phyloP scores from a whole-genome alignment of 108 stramenopile species.

The Nitzschia inconspicua region DNA sequence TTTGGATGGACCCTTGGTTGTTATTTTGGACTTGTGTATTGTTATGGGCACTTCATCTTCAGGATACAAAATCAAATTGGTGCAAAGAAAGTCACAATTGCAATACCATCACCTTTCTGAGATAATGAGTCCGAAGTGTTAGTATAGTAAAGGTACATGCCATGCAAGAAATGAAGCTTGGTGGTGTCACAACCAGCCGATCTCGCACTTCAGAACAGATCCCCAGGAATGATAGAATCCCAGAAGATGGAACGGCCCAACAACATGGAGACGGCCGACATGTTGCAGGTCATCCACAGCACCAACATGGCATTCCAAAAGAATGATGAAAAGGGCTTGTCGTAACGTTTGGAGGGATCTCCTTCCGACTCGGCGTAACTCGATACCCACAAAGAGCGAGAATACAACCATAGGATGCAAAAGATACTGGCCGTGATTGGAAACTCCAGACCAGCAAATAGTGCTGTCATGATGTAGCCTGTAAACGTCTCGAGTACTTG shows the following conservation, averaged over 20 bases:
- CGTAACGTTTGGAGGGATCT: constrained; percentile 1
- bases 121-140: no score
- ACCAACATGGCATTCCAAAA: background rate
- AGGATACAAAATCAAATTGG: no score
- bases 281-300: background rate
- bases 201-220: no score
- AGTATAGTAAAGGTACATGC: no score
- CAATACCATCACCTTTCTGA: no score
- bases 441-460: constrained; percentile 26
- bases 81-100: no score
- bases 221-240: no score
- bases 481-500: constrained; percentile 63
- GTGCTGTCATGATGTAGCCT: constrained; percentile 11
- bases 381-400: constrained; percentile 20
- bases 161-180: no score
- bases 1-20: no score
- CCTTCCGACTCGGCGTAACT: constrained; percentile 5
- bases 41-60: no score
- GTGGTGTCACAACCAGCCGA: no score
- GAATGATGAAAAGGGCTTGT: background rate
- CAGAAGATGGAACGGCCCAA: background rate
- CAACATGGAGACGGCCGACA: background rate
- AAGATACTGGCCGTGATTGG: constrained; percentile 24
- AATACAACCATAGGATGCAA: constrained; percentile 16
- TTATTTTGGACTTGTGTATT: no score